Evolutionary conservation across 768 basidiomycete species (phyloP).

Genomic region (Xerocomellus dryophilus): DNA sequence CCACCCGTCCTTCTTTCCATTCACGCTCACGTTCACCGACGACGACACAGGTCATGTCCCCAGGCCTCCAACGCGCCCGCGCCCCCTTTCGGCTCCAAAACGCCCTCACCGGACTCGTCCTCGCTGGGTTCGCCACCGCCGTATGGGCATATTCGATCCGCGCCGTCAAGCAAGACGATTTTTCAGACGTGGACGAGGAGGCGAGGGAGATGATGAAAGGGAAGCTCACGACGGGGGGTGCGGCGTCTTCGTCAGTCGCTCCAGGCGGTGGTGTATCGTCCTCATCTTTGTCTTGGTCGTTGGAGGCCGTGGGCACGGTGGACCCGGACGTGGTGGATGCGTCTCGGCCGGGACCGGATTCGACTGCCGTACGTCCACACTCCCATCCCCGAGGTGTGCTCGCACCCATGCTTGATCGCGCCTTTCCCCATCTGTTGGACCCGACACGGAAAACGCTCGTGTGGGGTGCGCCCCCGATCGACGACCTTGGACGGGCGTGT

Average conservation of each 20-base stretch:
- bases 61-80: slow-evolving; percentile 83
- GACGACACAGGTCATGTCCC: slow-evolving; percentile 63
- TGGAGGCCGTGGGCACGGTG: neutral
- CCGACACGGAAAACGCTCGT: slow-evolving; percentile 62
- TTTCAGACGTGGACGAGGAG: slow-evolving; percentile 82
- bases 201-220: slow-evolving; percentile 51
- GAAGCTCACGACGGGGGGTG: neutral
- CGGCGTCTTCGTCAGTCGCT: neutral
- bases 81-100: slow-evolving; percentile 80
- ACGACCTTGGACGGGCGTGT: slow-evolving; percentile 50
- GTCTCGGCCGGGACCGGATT: neutral
- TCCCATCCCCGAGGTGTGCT: slow-evolving; percentile 46
- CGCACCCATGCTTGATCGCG: slow-evolving; percentile 38
- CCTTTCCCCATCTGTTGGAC: slow-evolving; percentile 54
- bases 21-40: neutral
- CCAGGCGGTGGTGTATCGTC: neutral
- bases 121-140: slow-evolving; percentile 72
- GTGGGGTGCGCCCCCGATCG: slow-evolving; percentile 71
- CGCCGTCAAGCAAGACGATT: slow-evolving; percentile 92
- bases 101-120: slow-evolving; percentile 66
- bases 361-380: too few species aligned
- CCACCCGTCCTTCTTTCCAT: neutral
- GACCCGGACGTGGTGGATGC: neutral
- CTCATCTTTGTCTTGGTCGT: neutral
- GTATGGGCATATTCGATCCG: slow-evolving; percentile 93